Evolutionary conservation across 2,329 filamentous ascomycete genomes (phyloP).

Genomic region (Malbranchea zuffiana): DNA sequence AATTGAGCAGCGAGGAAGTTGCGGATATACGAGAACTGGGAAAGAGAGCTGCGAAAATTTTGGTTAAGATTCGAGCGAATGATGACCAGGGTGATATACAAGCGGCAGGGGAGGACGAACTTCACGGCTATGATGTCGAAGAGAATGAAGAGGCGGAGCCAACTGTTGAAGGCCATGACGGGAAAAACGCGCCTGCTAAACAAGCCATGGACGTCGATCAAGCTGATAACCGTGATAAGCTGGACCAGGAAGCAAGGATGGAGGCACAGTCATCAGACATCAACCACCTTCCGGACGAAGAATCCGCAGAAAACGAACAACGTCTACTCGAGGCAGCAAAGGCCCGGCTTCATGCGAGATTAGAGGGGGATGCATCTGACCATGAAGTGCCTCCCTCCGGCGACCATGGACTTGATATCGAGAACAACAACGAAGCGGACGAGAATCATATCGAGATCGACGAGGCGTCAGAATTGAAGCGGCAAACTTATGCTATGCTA

Average conservation of each 20-base stretch:
- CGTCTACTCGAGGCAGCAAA: slow-evolving; percentile 41
- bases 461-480: slow-evolving; percentile 20
- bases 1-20: slow-evolving; percentile 64
- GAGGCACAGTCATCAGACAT: not conserved
- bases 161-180: slow-evolving; percentile 3
- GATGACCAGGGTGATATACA: slow-evolving; percentile 24
- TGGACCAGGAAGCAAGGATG: too few relatives aligned
- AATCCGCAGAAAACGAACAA: slow-evolving; percentile 5
- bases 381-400: slow-evolving; percentile 23
- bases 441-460: slow-evolving; percentile 19
- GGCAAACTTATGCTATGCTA: slow-evolving; percentile 52
- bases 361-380: slow-evolving; percentile 15
- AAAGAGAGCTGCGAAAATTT: slow-evolving; percentile 54
- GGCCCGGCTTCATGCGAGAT: slow-evolving; percentile 35
- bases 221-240: not conserved
- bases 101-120: slow-evolving; percentile 15
- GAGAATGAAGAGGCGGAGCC: not conserved
- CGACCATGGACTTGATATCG: slow-evolving; percentile 34
- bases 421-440: slow-evolving; percentile 20
- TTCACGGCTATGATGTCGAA: slow-evolving; percentile 8
- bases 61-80: slow-evolving; percentile 36
- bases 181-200: not conserved
- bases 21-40: slow-evolving; percentile 68
- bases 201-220: not conserved
- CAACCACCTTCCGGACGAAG: not conserved